Conservation (phyloP, 176 grass and related monocot genomes). For the Eragrostis nindensis region DNA sequence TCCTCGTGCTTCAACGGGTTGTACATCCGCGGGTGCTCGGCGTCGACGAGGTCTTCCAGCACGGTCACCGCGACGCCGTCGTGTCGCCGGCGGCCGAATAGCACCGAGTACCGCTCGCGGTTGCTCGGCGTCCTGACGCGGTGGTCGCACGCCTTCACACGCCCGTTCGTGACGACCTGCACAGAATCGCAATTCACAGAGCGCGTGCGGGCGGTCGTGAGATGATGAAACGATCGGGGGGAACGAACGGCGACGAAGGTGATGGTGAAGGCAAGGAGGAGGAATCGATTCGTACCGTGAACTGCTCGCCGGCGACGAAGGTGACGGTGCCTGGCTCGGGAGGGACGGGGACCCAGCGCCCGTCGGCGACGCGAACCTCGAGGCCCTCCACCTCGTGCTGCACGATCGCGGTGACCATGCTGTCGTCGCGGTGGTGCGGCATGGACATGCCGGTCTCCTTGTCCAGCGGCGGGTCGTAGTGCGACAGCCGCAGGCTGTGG, state of each 20-base stretch:
- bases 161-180: constrained; percentile 45
- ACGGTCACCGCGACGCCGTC: not conserved
- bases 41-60: constrained; percentile 37
- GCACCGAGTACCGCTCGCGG: constrained; percentile 41
- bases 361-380: constrained; percentile 27
- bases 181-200: no score
- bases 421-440: not conserved
- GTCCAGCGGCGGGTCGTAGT: constrained; percentile 22
- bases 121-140: constrained; percentile 39
- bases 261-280: not conserved
- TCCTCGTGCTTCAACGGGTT: constrained; percentile 24
- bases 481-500: not conserved
- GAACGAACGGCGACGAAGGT: no score
- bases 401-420: not conserved
- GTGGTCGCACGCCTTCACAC: constrained; percentile 37
- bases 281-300: not conserved
- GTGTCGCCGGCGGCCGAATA: not conserved
- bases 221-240: no score
- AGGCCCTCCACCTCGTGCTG: constrained; percentile 53
- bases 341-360: constrained; percentile 37
- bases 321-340: not conserved
- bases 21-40: constrained; percentile 9
- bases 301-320: constrained; percentile 30
- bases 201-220: no score
- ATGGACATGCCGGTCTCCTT: not conserved